phyloP scores from a whole-genome alignment of 2,329 filamentous ascomycete species.

The Apiospora malaysiana region DNA sequence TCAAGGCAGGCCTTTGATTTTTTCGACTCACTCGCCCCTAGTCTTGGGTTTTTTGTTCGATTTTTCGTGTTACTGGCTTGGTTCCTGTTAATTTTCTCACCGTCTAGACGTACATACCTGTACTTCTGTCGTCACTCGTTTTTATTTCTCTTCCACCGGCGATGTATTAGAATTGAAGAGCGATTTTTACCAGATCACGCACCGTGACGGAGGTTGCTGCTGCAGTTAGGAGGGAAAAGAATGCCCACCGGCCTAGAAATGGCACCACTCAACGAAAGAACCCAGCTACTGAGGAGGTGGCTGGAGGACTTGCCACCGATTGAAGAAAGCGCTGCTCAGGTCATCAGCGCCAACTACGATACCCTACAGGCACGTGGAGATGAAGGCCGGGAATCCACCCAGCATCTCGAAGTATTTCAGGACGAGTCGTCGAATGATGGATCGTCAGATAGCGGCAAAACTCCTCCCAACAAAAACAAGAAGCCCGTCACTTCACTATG shows the following conservation, averaged over 20 bases:
- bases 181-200: not conserved
- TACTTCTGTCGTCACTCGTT: slow-evolving; percentile 16
- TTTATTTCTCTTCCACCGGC: slow-evolving; percentile 1
- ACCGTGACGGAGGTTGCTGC: slow-evolving; percentile 8
- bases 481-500: not conserved
- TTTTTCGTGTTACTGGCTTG: slow-evolving; percentile 4
- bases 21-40: slow-evolving; percentile 17
- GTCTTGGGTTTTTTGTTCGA: slow-evolving; percentile 19
- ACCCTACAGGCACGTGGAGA: not conserved
- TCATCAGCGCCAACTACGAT: slow-evolving; percentile 5
- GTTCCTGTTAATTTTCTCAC: slow-evolving; percentile 14
- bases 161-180: not conserved
- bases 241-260: slow-evolving; percentile 6
- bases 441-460: slow-evolving; percentile 5
- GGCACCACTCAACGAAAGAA: slow-evolving; percentile 17
- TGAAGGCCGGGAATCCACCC: not conserved
- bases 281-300: slow-evolving; percentile 12
- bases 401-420: not conserved
- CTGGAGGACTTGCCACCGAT: slow-evolving; percentile 15
- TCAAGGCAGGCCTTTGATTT: slow-evolving; percentile 22
- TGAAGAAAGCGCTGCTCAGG: slow-evolving; percentile 14
- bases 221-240: not conserved
- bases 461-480: slow-evolving; percentile 1
- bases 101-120: not conserved
- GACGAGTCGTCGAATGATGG: not conserved